phyloP scores from a whole-genome alignment of 306 rosid species.

The Cucumis melo region DNA sequence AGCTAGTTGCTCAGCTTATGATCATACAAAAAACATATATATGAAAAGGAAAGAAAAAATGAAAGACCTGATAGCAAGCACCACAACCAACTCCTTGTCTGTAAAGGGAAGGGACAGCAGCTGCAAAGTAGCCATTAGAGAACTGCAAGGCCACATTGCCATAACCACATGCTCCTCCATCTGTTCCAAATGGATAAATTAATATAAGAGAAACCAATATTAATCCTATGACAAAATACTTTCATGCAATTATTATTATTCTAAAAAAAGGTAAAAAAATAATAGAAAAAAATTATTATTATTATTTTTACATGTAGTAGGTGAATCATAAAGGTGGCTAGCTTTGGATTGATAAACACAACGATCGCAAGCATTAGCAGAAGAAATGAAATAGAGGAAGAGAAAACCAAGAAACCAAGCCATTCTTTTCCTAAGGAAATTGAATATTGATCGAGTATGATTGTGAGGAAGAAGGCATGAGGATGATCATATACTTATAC shows the following conservation, averaged over 20 bases:
- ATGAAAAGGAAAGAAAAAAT: not conserved
- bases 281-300: not conserved
- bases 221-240: not conserved
- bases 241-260: not conserved
- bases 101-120: not conserved
- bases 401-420: constrained; percentile 26
- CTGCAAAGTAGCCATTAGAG: not conserved
- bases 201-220: not conserved
- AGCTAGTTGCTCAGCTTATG: no score
- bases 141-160: not conserved
- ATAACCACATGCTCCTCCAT: not conserved
- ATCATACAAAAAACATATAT: no score
- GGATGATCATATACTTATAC: not conserved
- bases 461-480: not conserved
- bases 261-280: not conserved
- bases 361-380: constrained; percentile 31
- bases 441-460: not conserved
- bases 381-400: constrained; percentile 29
- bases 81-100: constrained; percentile 5
- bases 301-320: constrained; percentile 43
- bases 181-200: not conserved
- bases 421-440: constrained; percentile 3
- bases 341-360: constrained; percentile 31
- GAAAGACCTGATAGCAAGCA: not conserved
- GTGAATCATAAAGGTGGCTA: constrained; percentile 33